Conservation (phyloP, 2,329 filamentous ascomycete species). For the Neonectria sp. region DNA sequence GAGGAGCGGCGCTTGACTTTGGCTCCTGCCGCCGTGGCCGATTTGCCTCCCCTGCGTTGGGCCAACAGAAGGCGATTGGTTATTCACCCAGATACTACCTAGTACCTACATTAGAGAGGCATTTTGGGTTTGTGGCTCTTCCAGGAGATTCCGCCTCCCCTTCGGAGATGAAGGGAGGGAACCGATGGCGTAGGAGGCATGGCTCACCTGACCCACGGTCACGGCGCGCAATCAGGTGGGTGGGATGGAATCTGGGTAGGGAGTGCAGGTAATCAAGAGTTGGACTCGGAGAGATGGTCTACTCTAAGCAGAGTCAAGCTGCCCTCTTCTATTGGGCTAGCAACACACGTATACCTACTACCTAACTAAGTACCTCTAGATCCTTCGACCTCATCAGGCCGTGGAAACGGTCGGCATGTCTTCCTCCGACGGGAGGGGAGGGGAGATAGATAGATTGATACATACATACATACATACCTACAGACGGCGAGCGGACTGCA, state of each 20-base stretch:
- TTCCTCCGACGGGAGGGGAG: constrained; percentile 9
- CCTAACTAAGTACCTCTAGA: neutral
- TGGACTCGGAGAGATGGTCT: constrained; percentile 30
- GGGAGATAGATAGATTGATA: neutral
- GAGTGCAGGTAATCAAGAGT: constrained; percentile 3
- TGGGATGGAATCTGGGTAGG: constrained; percentile 15
- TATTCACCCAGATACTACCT: neutral
- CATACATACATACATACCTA: neutral
- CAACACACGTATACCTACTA: neutral
- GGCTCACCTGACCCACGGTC: constrained; percentile 50
- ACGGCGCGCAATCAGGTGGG: constrained; percentile 49
- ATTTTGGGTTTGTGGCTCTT: constrained; percentile 3
- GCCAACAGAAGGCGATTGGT: neutral
- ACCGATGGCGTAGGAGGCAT: constrained; percentile 46
- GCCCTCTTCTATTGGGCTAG: neutral
- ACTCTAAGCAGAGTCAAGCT: constrained; percentile 5
- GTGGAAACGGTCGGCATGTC: constrained; percentile 25
- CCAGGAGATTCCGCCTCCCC: neutral
- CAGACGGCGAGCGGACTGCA: neutral
- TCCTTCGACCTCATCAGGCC: constrained; percentile 6
- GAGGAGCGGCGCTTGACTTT: constrained; percentile 26
- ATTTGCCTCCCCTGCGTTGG: constrained; percentile 6
- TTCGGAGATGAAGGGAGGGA: constrained; percentile 27
- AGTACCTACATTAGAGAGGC: neutral
- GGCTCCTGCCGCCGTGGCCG: neutral